A percentile compares a stretch with the other conserved stretches of the same genome.
These are phyloP conservation scores for Geoglossum glabrum DNA, from an alignment of 495 filamentous ascomycete species.

Conservation along the genomic window DNA sequence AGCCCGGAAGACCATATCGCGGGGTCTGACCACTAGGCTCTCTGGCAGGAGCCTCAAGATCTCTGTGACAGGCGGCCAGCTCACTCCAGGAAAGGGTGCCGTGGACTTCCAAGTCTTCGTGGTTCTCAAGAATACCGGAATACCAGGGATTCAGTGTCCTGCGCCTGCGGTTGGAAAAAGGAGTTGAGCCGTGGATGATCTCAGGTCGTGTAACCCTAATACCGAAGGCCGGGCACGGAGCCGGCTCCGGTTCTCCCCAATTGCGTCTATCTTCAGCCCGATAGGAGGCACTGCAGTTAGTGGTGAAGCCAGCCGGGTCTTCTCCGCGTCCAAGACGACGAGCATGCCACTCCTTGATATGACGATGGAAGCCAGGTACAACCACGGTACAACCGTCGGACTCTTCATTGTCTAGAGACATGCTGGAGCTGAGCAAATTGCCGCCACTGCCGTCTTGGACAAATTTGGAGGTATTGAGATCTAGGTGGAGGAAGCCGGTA, in stretches of 20 bases:
- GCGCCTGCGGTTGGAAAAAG: not conserved
- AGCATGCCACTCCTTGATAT: not conserved
- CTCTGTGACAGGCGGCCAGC: not conserved
- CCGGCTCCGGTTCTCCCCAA: not conserved
- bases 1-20: not conserved
- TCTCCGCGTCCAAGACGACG: not conserved
- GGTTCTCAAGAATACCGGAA: not conserved
- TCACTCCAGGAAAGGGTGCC: not conserved
- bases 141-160: not conserved
- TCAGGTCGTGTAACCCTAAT: not conserved
- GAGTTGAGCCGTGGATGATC: not conserved
- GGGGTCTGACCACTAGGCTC: not conserved
- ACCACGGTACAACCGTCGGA: not conserved
- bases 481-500: not conserved
- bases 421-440: not conserved
- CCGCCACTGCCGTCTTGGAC: not conserved
- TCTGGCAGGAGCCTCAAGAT: not conserved
- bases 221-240: not conserved
- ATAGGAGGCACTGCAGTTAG: not conserved
- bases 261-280: not conserved
- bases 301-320: not conserved
- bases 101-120: not conserved
- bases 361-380: not conserved
- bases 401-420: not conserved
- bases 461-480: not conserved